Base-by-base conservation (phyloP, 148 eudicot species). In the Rheum nobile region DNA sequence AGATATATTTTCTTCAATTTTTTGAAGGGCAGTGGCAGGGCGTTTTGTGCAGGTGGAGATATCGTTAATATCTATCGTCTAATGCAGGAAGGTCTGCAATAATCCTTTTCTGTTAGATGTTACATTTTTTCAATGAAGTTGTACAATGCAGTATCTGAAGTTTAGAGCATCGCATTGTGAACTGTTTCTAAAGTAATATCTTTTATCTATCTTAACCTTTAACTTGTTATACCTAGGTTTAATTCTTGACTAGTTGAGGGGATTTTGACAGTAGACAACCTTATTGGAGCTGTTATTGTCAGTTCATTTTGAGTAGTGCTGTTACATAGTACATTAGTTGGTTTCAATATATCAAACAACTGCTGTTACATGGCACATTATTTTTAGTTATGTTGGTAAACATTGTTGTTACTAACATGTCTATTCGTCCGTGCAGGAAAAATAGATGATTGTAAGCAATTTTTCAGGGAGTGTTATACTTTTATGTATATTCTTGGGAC, bases 11-110 rank as follows among this genome's bases (percentile, higher is more conserved):
- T 65, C 74, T 82, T 75, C 67, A 3, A 16, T 75, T 67, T 67
- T 79, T 72, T 84, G 76, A 84, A 93, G 98, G 98, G 98, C 52
- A 86, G 91, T 63, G 94, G 90, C 84, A 88, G 91, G 84, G 93
- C 98, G 54, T 93, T 86, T 86, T 85, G 89, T 80, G 94, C 98
- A 70, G 98, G 98, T 67, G 98, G 93, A 73, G 96, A 93, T 82
- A 84, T 93, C 63, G 87, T 90, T 61, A 14, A 86, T 34, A 76
- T 93, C 19, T 89, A 83, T 79, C 79, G 74, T 76, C 79, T 73
- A 35, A 74, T 89, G 39, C 84, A 78, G 54, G 48, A 84, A 90
- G 98, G 98, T 90, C 69, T 73, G 54, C 44, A 32, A 21, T 59
- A 2, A 28, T 61, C 38, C 26, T 72, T 34, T 14, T 22, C 19